These are phyloP conservation scores for Sugiyamaella grinbergsii DNA, from an alignment of 1,139 yeast genomes.

Conservation along the genomic window DNA sequence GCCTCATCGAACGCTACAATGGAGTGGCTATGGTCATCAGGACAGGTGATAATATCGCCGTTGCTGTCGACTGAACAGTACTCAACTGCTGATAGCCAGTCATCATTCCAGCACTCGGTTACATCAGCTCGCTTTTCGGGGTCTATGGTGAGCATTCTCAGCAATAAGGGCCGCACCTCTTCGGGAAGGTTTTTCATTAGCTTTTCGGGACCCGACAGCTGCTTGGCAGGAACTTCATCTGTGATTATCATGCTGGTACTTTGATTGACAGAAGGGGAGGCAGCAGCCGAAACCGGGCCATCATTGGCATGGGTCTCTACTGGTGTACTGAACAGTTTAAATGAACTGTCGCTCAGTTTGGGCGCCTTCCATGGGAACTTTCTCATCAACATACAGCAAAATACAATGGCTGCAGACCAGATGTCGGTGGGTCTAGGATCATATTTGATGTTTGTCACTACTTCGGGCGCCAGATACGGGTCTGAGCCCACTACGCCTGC, in stretches of 20 bases:
- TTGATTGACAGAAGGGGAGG: not conserved
- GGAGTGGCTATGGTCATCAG: constrained; percentile 71
- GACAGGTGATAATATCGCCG: constrained; percentile 42
- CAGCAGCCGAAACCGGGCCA: not conserved
- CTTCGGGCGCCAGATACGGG: constrained; percentile 94
- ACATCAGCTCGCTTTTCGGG: constrained; percentile 63
- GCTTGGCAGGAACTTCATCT: constrained; percentile 1
- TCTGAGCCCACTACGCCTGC: constrained; percentile 94
- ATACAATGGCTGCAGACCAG: constrained; percentile 92
- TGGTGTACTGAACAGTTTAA: constrained; percentile 49
- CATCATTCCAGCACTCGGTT: constrained; percentile 77
- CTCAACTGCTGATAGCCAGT: constrained; percentile 68
- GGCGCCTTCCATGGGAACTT: constrained; percentile 98
- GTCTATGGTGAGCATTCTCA: constrained; percentile 42
- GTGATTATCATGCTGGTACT: not conserved
- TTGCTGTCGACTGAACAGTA: constrained; percentile 48
- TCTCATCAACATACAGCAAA: constrained; percentile 91
- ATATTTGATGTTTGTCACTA: constrained; percentile 74
- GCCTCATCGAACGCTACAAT: constrained; percentile 92
- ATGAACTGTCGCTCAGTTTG: constrained; percentile 79
- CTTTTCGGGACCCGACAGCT: constrained; percentile 37
- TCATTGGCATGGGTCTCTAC: not conserved
- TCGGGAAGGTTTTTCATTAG: constrained; percentile 41
- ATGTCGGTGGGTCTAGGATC: constrained; percentile 94
- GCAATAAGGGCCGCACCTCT: constrained; percentile 40